phyloP scores from a whole-genome alignment of 2,329 filamentous ascomycete species.

The Fusarium humuli region DNA sequence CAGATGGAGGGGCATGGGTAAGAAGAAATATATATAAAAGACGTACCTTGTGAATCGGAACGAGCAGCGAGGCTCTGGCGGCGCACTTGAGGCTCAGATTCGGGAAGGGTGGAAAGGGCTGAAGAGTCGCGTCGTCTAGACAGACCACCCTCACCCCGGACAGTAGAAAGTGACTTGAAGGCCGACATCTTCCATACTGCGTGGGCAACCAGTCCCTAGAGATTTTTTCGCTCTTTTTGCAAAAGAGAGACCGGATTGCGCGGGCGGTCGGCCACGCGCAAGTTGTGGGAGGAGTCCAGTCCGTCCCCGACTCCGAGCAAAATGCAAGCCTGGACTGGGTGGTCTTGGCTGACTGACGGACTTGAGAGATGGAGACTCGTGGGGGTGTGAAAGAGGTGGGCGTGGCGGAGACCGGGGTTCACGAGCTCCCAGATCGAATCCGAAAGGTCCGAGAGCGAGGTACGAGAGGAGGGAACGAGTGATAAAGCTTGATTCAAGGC shows the following conservation, averaged over 20 bases:
- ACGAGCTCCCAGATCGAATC: conserved; percentile 22
- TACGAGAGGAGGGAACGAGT: conserved; percentile 9
- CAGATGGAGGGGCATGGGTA: conserved; percentile 8
- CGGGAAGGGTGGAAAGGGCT: conserved; percentile 40
- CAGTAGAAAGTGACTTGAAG: conserved; percentile 46
- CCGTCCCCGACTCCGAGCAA: conserved; percentile 41
- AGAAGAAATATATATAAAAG: conserved; percentile 1
- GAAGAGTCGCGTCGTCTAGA: conserved; percentile 44
- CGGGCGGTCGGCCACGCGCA: conserved; percentile 45
- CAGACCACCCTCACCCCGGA: conserved; percentile 46
- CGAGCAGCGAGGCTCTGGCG: conserved; percentile 44
- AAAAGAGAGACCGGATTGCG: conserved; percentile 34
- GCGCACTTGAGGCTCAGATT: conserved; percentile 37
- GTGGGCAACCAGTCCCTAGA: conserved; percentile 40
- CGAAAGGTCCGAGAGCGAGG: conserved; percentile 40
- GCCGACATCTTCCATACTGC: conserved; percentile 54
- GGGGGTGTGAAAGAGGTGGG: conserved; percentile 36
- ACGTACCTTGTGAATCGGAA: conserved; percentile 50
- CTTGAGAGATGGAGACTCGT: conserved; percentile 19
- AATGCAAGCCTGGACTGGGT: conserved; percentile 26
- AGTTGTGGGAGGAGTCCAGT: conserved; percentile 37
- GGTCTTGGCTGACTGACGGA: conserved; percentile 36
- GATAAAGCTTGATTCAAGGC: conserved; percentile 27
- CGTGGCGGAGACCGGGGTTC: conserved; percentile 35
- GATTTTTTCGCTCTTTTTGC: conserved; percentile 25